Base-by-base conservation (phyloP, 2,329 filamentous ascomycete species). In the Paraconiothyrium sp. region DNA sequence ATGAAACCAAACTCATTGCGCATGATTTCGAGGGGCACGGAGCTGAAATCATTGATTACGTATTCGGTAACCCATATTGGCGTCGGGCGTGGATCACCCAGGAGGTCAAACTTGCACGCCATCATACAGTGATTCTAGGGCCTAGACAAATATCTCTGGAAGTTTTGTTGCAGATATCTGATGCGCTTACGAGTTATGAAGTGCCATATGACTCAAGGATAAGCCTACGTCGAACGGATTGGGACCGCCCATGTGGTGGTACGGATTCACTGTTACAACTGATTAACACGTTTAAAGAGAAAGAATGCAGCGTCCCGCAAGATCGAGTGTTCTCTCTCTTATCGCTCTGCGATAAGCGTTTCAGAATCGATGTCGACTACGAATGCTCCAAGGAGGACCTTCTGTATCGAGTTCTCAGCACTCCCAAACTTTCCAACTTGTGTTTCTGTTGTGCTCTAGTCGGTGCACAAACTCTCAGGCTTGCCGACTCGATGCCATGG, bases 41-140 rank as follows among this genome's bases (percentile, higher is more conserved):
- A 27, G 5, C 9, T 5, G 49, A 52, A 16, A 4, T 37, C 32
- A 11, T 24, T 14, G 9, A 27, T 4, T n/a, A 11, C 13, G 43
- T 58, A 24, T 24, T n/a, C 16, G 9, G n/a, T 9, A 32, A 57
- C 27, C 30, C 39, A 41, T 83, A 84, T 32, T 75, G 75, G 22
- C 37, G 20, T 27, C 50, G 62, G 6, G 58, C 56, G 1, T 64
- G 62, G 55, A 43, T 61, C 9, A 59, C 56, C 2, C 58, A 64
- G 46, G 62, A 64, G 47, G 48, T 62, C 13, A 6, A 24, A 6
- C 48, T 62, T 16, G 56, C 61, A 8, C 54, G 43, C 4, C 37
- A 41, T 14, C 24, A 43, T 3, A 46, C 1, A 30, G 46, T 51
- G 32, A 37, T 54, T 4, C 27, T 30, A 3, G 35, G 34, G 13